Conservation (phyloP, 164 flowering plant genomes). For the Chloranthus sessilifolius region DNA sequence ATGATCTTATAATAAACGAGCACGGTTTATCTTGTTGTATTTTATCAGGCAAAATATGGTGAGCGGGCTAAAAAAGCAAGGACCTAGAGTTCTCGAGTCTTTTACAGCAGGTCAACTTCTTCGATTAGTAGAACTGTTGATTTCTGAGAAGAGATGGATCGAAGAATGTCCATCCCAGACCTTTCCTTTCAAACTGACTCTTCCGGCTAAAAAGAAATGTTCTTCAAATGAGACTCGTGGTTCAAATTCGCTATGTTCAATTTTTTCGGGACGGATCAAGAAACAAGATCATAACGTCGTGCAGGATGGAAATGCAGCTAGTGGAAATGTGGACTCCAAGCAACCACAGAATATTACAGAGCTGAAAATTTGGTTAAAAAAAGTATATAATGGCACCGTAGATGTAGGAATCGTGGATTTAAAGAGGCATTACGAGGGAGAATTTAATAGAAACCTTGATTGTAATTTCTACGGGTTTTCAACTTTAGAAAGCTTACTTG, state of each 20-base stretch:
- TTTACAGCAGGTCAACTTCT: slow-evolving; percentile 31
- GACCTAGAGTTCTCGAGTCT: slow-evolving; percentile 43
- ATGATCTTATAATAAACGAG: too few relatives aligned
- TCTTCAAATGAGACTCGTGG: slow-evolving; percentile 11
- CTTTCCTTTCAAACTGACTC: slow-evolving; percentile 44
- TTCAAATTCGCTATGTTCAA: slow-evolving; percentile 46
- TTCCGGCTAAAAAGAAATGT: slow-evolving; percentile 14
- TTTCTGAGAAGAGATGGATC: slow-evolving; percentile 74
- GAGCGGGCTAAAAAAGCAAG: slow-evolving; percentile 42
- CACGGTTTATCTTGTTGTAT: too few relatives aligned
- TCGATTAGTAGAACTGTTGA: slow-evolving; percentile 48
- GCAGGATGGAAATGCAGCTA: slow-evolving; percentile 14
- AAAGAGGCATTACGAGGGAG: slow-evolving; percentile 8
- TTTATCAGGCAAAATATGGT: slow-evolving; percentile 50
- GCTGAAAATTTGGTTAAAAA: slow-evolving; percentile 9
- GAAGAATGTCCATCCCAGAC: slow-evolving; percentile 33
- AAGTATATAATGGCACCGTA: background rate
- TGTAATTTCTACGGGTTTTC: slow-evolving; percentile 10
- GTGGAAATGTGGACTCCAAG: background rate
- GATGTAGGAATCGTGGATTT: slow-evolving; percentile 1
- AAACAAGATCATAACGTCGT: slow-evolving; percentile 14
- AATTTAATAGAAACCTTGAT: slow-evolving; percentile 12
- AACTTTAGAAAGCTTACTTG: slow-evolving; percentile 3
- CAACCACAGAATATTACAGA: slow-evolving; percentile 9
- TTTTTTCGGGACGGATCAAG: slow-evolving; percentile 34